Percentiles rank a stretch among this genome's conserved stretches.
phyloP scores from a whole-genome alignment of 2,329 filamentous ascomycete genomes.

The Claviceps digitariae region DNA sequence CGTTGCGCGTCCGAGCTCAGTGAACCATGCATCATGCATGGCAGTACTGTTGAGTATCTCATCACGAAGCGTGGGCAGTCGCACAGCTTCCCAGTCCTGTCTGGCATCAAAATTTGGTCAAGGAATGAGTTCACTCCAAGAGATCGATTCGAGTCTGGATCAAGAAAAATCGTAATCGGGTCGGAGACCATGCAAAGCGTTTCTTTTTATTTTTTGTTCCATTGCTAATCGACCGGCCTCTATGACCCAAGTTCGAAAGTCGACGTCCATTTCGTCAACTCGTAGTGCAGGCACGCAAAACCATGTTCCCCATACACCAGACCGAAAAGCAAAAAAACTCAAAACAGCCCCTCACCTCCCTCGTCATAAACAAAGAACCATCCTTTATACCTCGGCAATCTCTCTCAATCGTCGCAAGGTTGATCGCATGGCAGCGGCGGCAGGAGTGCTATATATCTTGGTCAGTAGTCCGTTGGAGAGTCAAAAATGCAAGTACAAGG shows the following conservation, averaged over 20 bases:
- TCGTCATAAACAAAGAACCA: conserved; percentile 10
- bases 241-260: conserved; percentile 26
- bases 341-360: conserved; percentile 16
- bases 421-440: conserved; percentile 86
- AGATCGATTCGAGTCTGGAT: neutral
- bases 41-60: neutral
- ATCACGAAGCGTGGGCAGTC: too few relatives aligned
- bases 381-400: conserved; percentile 81
- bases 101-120: neutral
- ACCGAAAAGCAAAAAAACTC: conserved; percentile 33
- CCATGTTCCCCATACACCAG: conserved; percentile 31
- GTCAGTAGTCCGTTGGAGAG: neutral
- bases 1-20: too few relatives aligned
- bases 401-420: conserved; percentile 95
- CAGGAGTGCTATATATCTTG: conserved; percentile 56
- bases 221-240: conserved; percentile 31
- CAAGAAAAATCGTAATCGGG: neutral
- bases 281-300: conserved; percentile 30
- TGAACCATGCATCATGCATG: too few relatives aligned
- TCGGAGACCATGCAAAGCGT: conserved; percentile 23
- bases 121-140: neutral
- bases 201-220: conserved; percentile 18
- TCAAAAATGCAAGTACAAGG: neutral
- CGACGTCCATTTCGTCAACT: conserved; percentile 28
- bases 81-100: neutral